These are phyloP conservation scores for Sarocladium oryzae DNA, from an alignment of 2,329 filamentous ascomycete species.

Conservation along the genomic window DNA sequence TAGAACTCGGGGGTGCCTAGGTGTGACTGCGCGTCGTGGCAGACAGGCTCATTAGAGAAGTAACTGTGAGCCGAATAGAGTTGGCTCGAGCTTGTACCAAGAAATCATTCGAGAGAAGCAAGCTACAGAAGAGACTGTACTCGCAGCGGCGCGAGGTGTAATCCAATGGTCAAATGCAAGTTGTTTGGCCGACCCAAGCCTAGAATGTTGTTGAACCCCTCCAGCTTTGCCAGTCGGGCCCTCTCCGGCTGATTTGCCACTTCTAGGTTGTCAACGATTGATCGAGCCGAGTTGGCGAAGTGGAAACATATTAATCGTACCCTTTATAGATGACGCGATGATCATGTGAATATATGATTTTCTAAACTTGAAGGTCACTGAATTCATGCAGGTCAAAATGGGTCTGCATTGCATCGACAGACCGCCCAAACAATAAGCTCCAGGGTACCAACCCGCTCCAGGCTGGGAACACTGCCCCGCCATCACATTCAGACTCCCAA, in stretches of 20 bases:
- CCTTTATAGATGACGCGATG: too few species aligned
- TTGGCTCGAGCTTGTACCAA: not conserved
- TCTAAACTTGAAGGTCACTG: too few species aligned
- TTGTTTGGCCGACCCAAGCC: not conserved
- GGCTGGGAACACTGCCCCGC: not conserved
- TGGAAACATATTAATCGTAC: too few species aligned
- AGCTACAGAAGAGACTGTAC: not conserved
- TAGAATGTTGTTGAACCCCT: slow-evolving; percentile 2
- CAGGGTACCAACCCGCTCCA: too few species aligned
- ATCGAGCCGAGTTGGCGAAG: too few species aligned
- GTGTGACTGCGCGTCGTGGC: not conserved
- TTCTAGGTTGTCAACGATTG: not conserved
- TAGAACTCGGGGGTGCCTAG: not conserved
- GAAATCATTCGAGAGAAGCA: not conserved
- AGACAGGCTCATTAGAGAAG: not conserved
- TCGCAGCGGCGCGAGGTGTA: not conserved
- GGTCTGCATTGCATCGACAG: not conserved
- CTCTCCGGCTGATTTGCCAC: slow-evolving; percentile 5
- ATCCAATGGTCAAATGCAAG: not conserved
- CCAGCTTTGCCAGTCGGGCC: not conserved
- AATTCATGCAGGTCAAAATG: not conserved
- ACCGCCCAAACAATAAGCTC: not conserved
- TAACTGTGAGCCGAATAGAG: not conserved
- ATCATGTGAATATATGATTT: too few species aligned
- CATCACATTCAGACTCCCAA: not conserved